phyloP scores from a whole-genome alignment of 257 asterid species.

The Nicotiana noctiflora region DNA sequence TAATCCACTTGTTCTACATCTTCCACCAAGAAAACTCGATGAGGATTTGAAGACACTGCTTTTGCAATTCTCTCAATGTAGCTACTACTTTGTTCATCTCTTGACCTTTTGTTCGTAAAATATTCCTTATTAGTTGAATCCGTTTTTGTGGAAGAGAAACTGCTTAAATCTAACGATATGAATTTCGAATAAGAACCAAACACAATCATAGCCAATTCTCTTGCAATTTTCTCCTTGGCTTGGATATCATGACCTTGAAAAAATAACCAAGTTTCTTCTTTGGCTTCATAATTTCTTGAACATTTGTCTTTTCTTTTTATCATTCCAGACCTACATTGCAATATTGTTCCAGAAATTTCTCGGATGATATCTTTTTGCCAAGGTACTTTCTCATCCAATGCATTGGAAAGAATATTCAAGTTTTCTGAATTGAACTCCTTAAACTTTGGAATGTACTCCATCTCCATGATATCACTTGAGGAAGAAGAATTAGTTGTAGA shows the following conservation, averaged over 20 bases:
- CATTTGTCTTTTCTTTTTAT: constrained; percentile 25
- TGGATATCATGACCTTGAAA: constrained; percentile 52
- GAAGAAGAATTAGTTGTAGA: constrained; percentile 35
- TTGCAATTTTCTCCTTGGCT: constrained; percentile 56
- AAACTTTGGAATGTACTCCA: constrained; percentile 38
- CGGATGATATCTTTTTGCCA: constrained; percentile 49
- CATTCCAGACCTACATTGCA: constrained; percentile 78
- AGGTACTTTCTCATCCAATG: constrained; percentile 59
- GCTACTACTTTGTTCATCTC: constrained; percentile 49
- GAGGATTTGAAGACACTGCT: constrained; percentile 46
- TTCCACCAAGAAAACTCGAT: constrained; percentile 58
- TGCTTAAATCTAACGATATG: constrained; percentile 36
- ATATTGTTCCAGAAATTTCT: constrained; percentile 49
- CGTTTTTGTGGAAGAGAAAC: constrained; percentile 46
- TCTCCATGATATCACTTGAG: constrained; percentile 56
- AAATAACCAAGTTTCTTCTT: constrained; percentile 74
- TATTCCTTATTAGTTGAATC: constrained; percentile 9
- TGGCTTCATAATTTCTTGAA: constrained; percentile 16
- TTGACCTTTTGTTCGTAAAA: constrained; percentile 37
- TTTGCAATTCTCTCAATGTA: constrained; percentile 38
- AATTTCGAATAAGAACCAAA: constrained; percentile 58
- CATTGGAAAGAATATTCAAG: constrained; percentile 47
- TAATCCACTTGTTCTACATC: constrained; percentile 54
- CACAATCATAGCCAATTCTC: constrained; percentile 61
- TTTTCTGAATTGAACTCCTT: constrained; percentile 50